Evolutionary conservation across 495 filamentous ascomycete species (phyloP).

Genomic region (Immersiella caudata): DNA sequence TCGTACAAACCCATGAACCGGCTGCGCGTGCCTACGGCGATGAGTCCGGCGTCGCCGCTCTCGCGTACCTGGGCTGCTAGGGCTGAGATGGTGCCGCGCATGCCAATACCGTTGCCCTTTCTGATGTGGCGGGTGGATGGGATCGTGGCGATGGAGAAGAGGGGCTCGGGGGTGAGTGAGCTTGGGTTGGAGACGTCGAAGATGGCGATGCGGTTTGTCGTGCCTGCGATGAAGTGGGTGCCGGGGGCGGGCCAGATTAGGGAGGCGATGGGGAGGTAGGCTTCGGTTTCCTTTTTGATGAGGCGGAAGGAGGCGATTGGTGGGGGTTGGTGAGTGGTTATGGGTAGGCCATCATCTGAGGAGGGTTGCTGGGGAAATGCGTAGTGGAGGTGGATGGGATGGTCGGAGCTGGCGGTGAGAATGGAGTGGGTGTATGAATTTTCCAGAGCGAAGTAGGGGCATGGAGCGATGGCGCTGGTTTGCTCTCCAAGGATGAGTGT

Average conservation of each 20-base stretch:
- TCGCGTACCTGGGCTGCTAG: slow-evolving; percentile 48
- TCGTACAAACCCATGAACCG: slow-evolving; percentile 78
- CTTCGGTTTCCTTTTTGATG: slow-evolving; percentile 74
- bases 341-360: background rate
- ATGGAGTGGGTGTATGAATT: slow-evolving; percentile 68
- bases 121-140: slow-evolving; percentile 71
- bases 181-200: slow-evolving; percentile 76
- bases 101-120: slow-evolving; percentile 72
- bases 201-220: slow-evolving; percentile 68
- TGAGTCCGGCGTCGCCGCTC: slow-evolving; percentile 44
- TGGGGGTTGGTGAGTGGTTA: slow-evolving; percentile 35
- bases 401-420: slow-evolving; percentile 67
- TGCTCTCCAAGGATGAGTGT: slow-evolving; percentile 64
- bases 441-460: slow-evolving; percentile 71
- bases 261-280: slow-evolving; percentile 73
- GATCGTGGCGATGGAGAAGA: slow-evolving; percentile 68
- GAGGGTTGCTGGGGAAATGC: slow-evolving; percentile 29
- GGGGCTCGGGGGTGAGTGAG: slow-evolving; percentile 52
- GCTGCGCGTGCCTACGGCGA: slow-evolving; percentile 84
- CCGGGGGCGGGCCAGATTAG: slow-evolving; percentile 68
- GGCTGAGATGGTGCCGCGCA: slow-evolving; percentile 80
- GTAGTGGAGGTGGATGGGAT: slow-evolving; percentile 72
- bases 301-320: slow-evolving; percentile 67
- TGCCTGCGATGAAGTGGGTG: slow-evolving; percentile 70
- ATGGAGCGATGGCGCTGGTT: slow-evolving; percentile 69